These are phyloP conservation scores for Hypericum androsaemum DNA, from an alignment of 345 rosid species.

Conservation along the genomic window DNA sequence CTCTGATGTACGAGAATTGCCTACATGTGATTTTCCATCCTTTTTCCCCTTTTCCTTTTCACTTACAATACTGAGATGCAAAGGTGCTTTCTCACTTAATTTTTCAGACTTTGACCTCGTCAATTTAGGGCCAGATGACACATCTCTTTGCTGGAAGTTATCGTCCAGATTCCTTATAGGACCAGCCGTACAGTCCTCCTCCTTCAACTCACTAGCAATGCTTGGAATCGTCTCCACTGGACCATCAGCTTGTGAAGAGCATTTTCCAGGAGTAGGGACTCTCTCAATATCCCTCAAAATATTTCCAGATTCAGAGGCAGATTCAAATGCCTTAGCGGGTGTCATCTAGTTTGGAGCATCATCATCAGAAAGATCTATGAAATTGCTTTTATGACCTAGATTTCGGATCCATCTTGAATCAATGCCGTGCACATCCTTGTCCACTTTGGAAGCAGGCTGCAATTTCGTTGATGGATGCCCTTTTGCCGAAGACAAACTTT, in stretches of 20 bases:
- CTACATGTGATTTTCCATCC: constrained; percentile 22
- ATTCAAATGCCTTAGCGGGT: constrained; percentile 22
- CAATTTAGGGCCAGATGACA: constrained; percentile 19
- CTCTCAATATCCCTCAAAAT: constrained; percentile 20
- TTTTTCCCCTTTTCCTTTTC: constrained; percentile 30
- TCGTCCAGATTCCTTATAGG: constrained; percentile 25
- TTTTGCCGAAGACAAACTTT: constrained; percentile 14
- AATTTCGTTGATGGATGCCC: constrained; percentile 18
- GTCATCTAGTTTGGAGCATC: constrained; percentile 34
- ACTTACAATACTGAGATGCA: constrained; percentile 19
- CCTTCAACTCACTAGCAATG: constrained; percentile 8
- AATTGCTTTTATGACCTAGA: constrained; percentile 13
- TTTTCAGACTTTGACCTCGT: constrained; percentile 29
- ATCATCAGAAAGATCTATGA: constrained; percentile 52
- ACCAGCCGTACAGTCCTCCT: constrained; percentile 20
- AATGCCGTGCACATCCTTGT: constrained; percentile 22
- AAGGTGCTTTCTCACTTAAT: constrained; percentile 15
- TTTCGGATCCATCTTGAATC: constrained; percentile 23
- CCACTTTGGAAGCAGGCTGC: constrained; percentile 26
- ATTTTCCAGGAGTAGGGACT: constrained; percentile 24
- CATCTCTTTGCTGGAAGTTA: constrained; percentile 24
- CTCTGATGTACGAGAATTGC: constrained; percentile 19
- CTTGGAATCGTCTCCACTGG: neutral
- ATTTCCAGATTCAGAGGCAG: constrained; percentile 21
- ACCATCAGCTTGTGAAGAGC: constrained; percentile 21